Conservation (phyloP, 805 yeast species). For the Danielia oregonensis region DNA sequence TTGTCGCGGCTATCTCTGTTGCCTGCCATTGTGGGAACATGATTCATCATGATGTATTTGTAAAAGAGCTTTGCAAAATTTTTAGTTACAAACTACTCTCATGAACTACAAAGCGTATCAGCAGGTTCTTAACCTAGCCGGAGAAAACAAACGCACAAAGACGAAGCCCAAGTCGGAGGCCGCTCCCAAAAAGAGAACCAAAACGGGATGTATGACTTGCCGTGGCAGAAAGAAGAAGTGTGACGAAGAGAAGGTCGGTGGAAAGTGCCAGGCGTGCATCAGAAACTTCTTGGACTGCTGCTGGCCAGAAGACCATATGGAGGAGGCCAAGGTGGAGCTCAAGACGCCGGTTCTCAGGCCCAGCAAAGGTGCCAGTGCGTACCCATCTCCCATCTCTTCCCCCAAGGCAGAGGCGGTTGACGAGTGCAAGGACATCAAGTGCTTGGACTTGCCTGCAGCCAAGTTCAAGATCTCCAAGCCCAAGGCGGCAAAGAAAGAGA, state of each 20-base stretch:
- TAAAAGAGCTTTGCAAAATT: too few species aligned
- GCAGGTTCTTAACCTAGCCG: constrained; percentile 31
- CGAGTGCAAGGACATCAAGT: constrained; percentile 16
- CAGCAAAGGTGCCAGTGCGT: constrained; percentile 20
- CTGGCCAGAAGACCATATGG: constrained; percentile 28
- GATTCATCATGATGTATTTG: constrained; percentile 10
- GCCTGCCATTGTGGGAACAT: constrained; percentile 10
- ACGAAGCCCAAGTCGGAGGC: constrained; percentile 10
- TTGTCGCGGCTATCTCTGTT: constrained; percentile 15
- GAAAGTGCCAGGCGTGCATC: constrained; percentile 44
- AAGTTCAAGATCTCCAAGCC: constrained; percentile 9
- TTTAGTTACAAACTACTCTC: constrained; percentile 3
- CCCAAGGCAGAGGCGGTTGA: constrained; percentile 19
- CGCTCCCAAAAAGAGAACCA: constrained; percentile 17
- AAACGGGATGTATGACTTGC: constrained; percentile 44
- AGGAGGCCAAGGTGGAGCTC: constrained; percentile 1
- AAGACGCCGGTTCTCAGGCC: constrained; percentile 2
- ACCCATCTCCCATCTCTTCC: constrained; percentile 31
- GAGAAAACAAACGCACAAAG: constrained; percentile 10
- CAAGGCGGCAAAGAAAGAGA: not conserved
- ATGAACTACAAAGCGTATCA: constrained; percentile 35
- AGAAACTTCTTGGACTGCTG: constrained; percentile 43
- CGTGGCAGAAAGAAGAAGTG: constrained; percentile 64
- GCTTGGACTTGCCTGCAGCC: constrained; percentile 1
- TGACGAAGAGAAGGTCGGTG: constrained; percentile 42